These are phyloP conservation scores for Trichaptum fuscoviolaceum DNA, from an alignment of 768 basidiomycete genomes.

Conservation along the genomic window DNA sequence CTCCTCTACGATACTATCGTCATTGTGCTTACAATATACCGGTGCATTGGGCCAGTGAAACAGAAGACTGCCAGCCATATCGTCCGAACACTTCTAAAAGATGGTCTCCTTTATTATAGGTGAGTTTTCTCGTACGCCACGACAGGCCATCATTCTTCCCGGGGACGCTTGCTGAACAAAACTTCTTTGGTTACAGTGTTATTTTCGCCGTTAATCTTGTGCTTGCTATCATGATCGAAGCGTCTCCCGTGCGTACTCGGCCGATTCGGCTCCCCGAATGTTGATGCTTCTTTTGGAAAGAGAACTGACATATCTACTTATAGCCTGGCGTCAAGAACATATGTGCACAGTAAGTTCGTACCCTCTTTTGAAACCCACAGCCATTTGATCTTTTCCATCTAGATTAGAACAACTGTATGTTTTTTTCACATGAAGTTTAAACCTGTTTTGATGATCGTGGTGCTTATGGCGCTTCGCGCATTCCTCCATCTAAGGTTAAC, in stretches of 20 bases:
- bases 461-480: constrained; percentile 30
- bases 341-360: constrained; percentile 28
- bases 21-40: constrained; percentile 28
- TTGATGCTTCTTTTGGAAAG: neutral
- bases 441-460: neutral
- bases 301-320: neutral
- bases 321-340: constrained; percentile 29
- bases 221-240: constrained; percentile 34
- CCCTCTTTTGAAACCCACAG: neutral
- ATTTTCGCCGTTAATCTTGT: constrained; percentile 34
- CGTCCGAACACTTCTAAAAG: constrained; percentile 22
- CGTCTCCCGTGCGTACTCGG: constrained; percentile 15
- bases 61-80: constrained; percentile 17
- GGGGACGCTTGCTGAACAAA: constrained; percentile 9
- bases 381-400: neutral
- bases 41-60: constrained; percentile 22
- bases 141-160: constrained; percentile 6
- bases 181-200: constrained; percentile 23
- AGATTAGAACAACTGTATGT: constrained; percentile 38
- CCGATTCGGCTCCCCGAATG: neutral
- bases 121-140: constrained; percentile 9
- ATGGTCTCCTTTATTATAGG: constrained; percentile 33
- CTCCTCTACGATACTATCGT: constrained; percentile 35
- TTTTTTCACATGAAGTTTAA: neutral
- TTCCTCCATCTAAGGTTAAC: constrained; percentile 26